Evolutionary conservation across 345 rosid species (phyloP).

Genomic region (Murraya paniculata): DNA sequence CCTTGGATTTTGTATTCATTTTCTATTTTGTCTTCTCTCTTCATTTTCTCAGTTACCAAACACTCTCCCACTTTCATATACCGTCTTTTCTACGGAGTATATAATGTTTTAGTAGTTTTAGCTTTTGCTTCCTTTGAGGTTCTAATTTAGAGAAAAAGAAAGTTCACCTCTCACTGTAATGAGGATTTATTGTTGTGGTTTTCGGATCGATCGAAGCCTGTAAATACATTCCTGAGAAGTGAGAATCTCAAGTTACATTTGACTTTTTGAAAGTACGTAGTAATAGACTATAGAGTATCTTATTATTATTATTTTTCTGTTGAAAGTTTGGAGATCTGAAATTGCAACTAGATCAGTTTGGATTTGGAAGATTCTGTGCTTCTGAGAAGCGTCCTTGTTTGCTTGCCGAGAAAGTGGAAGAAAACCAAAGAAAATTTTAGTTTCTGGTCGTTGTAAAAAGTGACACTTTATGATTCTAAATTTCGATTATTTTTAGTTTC

Average conservation of each 20-base stretch:
- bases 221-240: neutral
- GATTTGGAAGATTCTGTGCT: constrained; percentile 23
- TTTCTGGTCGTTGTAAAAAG: neutral
- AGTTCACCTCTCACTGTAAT: constrained; percentile 15
- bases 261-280: constrained; percentile 27
- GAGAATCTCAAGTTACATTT: constrained; percentile 7
- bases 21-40: constrained; percentile 7
- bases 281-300: neutral
- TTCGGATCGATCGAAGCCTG: constrained; percentile 28
- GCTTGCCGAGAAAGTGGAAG: constrained; percentile 22
- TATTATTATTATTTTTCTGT: neutral
- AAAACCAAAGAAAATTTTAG: constrained; percentile 15
- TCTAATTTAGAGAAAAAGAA: neutral
- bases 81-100: constrained; percentile 6
- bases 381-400: constrained; percentile 14
- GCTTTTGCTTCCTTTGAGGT: constrained; percentile 13
- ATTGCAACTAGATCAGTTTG: constrained; percentile 34
- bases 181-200: neutral
- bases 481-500: neutral
- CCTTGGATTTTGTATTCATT: constrained; percentile 33
- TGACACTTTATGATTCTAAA: neutral
- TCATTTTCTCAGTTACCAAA: constrained; percentile 42
- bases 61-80: constrained; percentile 10
- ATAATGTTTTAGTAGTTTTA: neutral
- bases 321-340: neutral